phyloP scores from a whole-genome alignment of 1,284 basidiomycete species.

The Fomitopsis betulina region DNA sequence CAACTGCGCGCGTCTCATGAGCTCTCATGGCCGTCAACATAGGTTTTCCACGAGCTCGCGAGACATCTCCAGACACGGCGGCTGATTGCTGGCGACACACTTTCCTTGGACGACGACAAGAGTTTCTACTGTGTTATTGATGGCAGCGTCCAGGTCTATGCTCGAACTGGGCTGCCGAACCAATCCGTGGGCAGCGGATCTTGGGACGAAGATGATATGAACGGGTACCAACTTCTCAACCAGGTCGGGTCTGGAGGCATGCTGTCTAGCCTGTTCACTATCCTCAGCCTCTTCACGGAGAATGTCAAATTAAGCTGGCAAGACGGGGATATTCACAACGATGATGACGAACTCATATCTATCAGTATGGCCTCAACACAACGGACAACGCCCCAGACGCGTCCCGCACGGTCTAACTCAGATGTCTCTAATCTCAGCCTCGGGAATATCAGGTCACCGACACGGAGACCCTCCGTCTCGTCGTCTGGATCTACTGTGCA shows the following conservation, averaged over 20 bases:
- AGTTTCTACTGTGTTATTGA: constrained; percentile 97
- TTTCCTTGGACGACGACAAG: constrained; percentile 88
- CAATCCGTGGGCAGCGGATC: constrained; percentile 43
- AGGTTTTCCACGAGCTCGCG: constrained; percentile 94
- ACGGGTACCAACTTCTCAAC: constrained; percentile 91
- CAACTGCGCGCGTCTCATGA: not conserved
- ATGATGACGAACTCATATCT: constrained; percentile 21
- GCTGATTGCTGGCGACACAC: constrained; percentile 86
- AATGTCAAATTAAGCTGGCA: constrained; percentile 94
- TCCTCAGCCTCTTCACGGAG: constrained; percentile 93
- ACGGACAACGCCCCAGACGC: constrained; percentile 23
- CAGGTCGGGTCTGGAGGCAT: constrained; percentile 95
- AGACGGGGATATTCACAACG: constrained; percentile 42
- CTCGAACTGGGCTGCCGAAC: constrained; percentile 52
- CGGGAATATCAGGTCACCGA: constrained; percentile 26
- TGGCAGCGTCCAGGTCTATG: constrained; percentile 84
- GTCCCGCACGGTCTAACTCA: constrained; percentile 40
- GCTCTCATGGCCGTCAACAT: not conserved
- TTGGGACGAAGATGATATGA: constrained; percentile 83
- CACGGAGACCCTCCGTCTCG: constrained; percentile 48
- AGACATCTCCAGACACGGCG: constrained; percentile 89
- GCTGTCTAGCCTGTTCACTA: constrained; percentile 93
- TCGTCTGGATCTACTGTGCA: constrained; percentile 67
- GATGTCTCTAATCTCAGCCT: constrained; percentile 64
- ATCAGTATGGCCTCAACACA: constrained; percentile 16